These are phyloP conservation scores for Mycena epipterygia DNA, from an alignment of 768 basidiomycete species.

Conservation along the genomic window DNA sequence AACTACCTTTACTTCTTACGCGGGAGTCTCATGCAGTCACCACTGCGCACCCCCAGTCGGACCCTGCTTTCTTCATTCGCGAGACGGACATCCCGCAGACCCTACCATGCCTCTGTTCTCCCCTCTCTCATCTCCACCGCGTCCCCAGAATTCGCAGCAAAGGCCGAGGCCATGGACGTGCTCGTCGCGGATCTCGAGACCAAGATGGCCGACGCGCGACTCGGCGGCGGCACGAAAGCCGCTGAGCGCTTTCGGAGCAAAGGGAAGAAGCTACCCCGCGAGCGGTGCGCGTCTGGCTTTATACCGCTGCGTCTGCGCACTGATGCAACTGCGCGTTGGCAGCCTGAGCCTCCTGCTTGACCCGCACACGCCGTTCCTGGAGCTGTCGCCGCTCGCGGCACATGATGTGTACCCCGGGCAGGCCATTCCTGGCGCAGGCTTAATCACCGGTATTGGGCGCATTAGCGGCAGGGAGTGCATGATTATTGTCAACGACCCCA, in stretches of 20 bases:
- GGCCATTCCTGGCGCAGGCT: slow-evolving; percentile 87
- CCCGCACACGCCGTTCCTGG: slow-evolving; percentile 90
- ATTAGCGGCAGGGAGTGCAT: slow-evolving; percentile 89
- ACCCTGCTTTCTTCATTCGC: slow-evolving; percentile 2
- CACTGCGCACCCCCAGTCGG: slow-evolving; percentile 5
- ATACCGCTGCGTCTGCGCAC: background rate
- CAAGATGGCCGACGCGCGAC: slow-evolving; percentile 69
- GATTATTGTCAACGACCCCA: slow-evolving; percentile 94
- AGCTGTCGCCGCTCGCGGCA: slow-evolving; percentile 88
- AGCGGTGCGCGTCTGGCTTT: slow-evolving; percentile 77
- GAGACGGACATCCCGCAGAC: slow-evolving; percentile 42
- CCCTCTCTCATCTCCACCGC: slow-evolving; percentile 78
- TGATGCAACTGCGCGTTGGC: background rate
- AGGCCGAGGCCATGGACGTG: slow-evolving; percentile 76
- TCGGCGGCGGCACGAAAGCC: slow-evolving; percentile 83
- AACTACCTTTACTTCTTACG: background rate
- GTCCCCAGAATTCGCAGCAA: slow-evolving; percentile 79
- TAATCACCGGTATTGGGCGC: slow-evolving; percentile 89
- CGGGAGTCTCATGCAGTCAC: background rate
- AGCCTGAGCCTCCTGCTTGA: slow-evolving; percentile 86
- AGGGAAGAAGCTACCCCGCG: slow-evolving; percentile 88
- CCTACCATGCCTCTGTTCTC: slow-evolving; percentile 80
- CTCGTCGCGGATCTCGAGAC: slow-evolving; percentile 75
- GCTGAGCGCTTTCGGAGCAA: slow-evolving; percentile 80
- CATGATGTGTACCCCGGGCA: slow-evolving; percentile 87